Evolutionary conservation across 2,329 filamentous ascomycete genomes (phyloP).

Genomic region (Ramichloridium luteum): DNA sequence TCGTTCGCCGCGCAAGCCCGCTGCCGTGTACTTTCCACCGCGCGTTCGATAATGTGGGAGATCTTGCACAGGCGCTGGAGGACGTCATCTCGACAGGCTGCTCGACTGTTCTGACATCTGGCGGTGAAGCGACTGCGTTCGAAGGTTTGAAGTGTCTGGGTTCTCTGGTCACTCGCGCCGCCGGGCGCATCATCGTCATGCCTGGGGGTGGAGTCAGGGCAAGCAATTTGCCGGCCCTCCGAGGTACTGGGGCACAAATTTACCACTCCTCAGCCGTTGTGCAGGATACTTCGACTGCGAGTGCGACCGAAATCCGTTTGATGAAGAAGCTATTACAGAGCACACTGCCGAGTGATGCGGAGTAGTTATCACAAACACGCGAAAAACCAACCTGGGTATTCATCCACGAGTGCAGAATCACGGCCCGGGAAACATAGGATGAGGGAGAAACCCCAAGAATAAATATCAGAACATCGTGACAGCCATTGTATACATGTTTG

Average conservation of each 20-base stretch:
- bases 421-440: too few species aligned
- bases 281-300: slow-evolving; percentile 4
- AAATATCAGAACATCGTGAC: neutral
- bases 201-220: slow-evolving; percentile 40
- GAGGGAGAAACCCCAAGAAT: neutral
- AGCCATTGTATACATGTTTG: neutral
- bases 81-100: slow-evolving; percentile 36
- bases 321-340: too few species aligned
- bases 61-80: slow-evolving; percentile 23
- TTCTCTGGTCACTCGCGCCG: slow-evolving; percentile 21
- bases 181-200: slow-evolving; percentile 32
- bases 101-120: slow-evolving; percentile 37
- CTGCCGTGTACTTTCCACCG: slow-evolving; percentile 43
- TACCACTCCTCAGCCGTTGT: slow-evolving; percentile 17
- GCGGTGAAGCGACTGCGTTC: slow-evolving; percentile 26
- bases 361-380: too few species aligned
- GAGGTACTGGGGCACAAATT: slow-evolving; percentile 6
- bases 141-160: slow-evolving; percentile 25
- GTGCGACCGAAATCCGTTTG: slow-evolving; percentile 8
- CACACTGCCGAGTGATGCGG: too few species aligned
- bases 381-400: too few species aligned
- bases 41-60: slow-evolving; percentile 36
- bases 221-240: slow-evolving; percentile 29
- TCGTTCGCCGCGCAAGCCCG: slow-evolving; percentile 32
- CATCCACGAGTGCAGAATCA: too few species aligned